Evolutionary conservation across 805 yeast species (phyloP).

Genomic region (Candida palmyrensis): DNA sequence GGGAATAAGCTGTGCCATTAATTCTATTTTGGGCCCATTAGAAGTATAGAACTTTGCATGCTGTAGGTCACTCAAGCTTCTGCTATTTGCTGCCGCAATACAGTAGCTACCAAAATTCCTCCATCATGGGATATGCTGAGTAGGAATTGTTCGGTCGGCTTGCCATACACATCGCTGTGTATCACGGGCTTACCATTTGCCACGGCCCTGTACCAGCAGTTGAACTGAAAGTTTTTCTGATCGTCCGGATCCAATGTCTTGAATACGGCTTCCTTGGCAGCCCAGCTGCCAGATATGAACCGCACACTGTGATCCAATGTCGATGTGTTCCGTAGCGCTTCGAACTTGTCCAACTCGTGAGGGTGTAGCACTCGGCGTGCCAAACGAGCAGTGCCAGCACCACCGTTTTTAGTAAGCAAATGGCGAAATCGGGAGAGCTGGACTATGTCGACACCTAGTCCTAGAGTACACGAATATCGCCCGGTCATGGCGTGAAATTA

Average conservation of each 20-base stretch:
- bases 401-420: conserved; percentile 30
- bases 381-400: conserved; percentile 28
- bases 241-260: conserved; percentile 48
- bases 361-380: conserved; percentile 49
- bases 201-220: conserved; percentile 51
- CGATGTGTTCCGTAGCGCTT: conserved; percentile 5
- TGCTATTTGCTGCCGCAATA: conserved; percentile 42
- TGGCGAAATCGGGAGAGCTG: conserved; percentile 39
- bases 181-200: conserved; percentile 42
- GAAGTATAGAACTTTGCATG: not conserved
- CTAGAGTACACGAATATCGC: too few relatives aligned
- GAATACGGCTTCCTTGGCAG: conserved; percentile 68
- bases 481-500: too few relatives aligned
- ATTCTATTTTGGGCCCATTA: conserved; percentile 1
- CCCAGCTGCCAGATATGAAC: conserved; percentile 58
- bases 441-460: conserved; percentile 57
- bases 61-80: conserved; percentile 1
- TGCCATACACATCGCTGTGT: conserved; percentile 21
- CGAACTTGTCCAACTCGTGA: conserved; percentile 26
- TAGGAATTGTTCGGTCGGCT: conserved; percentile 42
- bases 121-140: conserved; percentile 64
- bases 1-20: conserved; percentile 63
- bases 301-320: conserved; percentile 22
- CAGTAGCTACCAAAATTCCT: conserved; percentile 52
- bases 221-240: conserved; percentile 52